Conservation (phyloP, 306 rosid species). For the Cicer cuneatum region DNA sequence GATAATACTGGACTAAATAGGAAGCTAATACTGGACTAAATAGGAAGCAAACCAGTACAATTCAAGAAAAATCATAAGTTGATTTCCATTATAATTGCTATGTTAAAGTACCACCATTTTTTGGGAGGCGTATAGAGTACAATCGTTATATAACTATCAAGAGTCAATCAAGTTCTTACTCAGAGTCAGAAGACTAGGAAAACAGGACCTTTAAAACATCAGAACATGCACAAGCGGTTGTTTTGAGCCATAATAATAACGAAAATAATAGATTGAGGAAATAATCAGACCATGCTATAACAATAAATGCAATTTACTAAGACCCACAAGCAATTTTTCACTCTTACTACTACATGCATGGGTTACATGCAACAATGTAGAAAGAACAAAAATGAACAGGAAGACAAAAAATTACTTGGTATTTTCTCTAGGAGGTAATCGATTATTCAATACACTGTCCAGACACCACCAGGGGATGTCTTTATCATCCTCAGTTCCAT, state of each 20-base stretch:
- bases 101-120: slow-evolving; percentile 27
- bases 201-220: slow-evolving; percentile 24
- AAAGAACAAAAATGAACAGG: slow-evolving; percentile 27
- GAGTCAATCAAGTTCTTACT: slow-evolving; percentile 22
- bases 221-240: slow-evolving; percentile 30
- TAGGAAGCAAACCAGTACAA: background rate
- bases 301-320: slow-evolving; percentile 29
- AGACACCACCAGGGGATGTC: slow-evolving; percentile 94
- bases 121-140: slow-evolving; percentile 15
- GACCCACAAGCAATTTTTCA: slow-evolving; percentile 33
- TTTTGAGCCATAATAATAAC: slow-evolving; percentile 3
- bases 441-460: slow-evolving; percentile 86
- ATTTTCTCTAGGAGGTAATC: slow-evolving; percentile 94
- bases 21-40: slow-evolving; percentile 6
- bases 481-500: slow-evolving; percentile 94
- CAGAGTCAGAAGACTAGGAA: slow-evolving; percentile 27
- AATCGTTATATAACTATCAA: slow-evolving; percentile 18
- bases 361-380: slow-evolving; percentile 22
- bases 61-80: slow-evolving; percentile 5
- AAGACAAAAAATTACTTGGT: slow-evolving; percentile 74
- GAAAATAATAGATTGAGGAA: slow-evolving; percentile 5
- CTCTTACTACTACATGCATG: slow-evolving; percentile 34
- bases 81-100: slow-evolving; percentile 25
- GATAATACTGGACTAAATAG: slow-evolving; percentile 8
- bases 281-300: slow-evolving; percentile 22